Conservation (phyloP, 768 basidiomycete genomes). For the Roridomyces roridus region DNA sequence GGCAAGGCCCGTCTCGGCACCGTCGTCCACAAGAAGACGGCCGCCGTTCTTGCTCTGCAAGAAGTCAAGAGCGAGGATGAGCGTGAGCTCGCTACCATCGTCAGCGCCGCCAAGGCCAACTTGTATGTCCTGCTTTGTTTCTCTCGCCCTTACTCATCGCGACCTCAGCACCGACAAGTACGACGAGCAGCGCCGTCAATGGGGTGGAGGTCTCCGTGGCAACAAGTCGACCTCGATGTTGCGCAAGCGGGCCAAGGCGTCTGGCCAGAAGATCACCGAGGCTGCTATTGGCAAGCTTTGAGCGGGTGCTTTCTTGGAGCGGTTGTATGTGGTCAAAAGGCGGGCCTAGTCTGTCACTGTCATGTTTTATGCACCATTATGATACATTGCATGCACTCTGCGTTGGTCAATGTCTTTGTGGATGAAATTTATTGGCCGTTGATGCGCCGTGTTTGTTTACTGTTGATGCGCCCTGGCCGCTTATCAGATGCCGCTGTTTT, state of each 20-base stretch:
- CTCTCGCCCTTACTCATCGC: constrained; percentile 6
- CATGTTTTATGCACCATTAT: neutral
- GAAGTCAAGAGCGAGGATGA: constrained; percentile 96
- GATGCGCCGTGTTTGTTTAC: too few relatives aligned
- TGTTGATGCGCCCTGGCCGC: too few relatives aligned
- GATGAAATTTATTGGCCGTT: too few relatives aligned
- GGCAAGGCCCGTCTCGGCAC: constrained; percentile 98
- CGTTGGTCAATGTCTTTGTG: too few relatives aligned
- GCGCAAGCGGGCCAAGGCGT: constrained; percentile 91
- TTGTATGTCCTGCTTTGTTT: constrained; percentile 64
- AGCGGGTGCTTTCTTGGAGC: constrained; percentile 24
- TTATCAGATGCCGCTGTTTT: too few relatives aligned
- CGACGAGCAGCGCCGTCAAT: constrained; percentile 88
- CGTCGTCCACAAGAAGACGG: constrained; percentile 98
- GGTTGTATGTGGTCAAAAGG: neutral
- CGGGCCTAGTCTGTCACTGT: neutral
- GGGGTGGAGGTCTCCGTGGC: constrained; percentile 97
- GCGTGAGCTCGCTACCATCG: constrained; percentile 89
- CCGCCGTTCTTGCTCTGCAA: constrained; percentile 88
- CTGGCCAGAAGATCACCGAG: constrained; percentile 68
- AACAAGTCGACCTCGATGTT: constrained; percentile 95
- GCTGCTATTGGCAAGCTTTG: constrained; percentile 71
- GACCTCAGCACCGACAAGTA: constrained; percentile 81
- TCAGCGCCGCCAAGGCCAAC: constrained; percentile 96
- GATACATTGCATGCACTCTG: neutral